Evolutionary conservation across 2,329 filamentous ascomycete species (phyloP).

Genomic region (Mollisia scopiformis): DNA sequence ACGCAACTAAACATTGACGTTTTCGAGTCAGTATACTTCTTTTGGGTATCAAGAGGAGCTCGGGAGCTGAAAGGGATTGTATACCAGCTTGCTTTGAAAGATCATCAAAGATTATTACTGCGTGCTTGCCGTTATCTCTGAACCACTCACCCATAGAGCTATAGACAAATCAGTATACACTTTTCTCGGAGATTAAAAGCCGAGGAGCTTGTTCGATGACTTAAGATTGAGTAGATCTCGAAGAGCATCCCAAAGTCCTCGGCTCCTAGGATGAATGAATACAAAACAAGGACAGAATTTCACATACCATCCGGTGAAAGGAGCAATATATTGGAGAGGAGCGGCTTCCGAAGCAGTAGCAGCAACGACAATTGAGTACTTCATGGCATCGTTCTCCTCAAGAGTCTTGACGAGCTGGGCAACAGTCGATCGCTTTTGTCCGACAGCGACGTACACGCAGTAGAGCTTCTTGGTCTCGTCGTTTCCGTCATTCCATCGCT

Average conservation of each 20-base stretch:
- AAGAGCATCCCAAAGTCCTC: too few species aligned
- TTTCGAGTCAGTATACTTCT: not conserved
- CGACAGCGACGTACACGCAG: conserved; percentile 98
- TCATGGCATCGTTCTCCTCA: conserved; percentile 99
- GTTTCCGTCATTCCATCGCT: conserved; percentile 86
- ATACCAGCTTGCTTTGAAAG: conserved; percentile 96
- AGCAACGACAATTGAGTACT: conserved; percentile 92
- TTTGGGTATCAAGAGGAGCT: too few species aligned
- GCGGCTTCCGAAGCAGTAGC: conserved; percentile 97
- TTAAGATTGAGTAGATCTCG: too few species aligned
- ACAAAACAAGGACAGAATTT: conserved; percentile 1
- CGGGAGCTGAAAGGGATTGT: too few species aligned
- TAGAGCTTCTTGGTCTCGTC: conserved; percentile 99
- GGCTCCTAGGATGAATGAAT: too few species aligned
- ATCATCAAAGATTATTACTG: conserved; percentile 92
- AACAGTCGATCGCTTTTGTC: conserved; percentile 99
- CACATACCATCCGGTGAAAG: conserved; percentile 72
- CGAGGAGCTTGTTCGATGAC: too few species aligned
- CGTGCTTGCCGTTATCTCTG: conserved; percentile 84
- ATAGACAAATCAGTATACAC: too few species aligned
- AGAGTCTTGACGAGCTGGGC: conserved; percentile 99
- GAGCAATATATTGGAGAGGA: conserved; percentile 87
- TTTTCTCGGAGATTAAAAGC: too few species aligned
- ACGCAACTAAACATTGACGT: too few species aligned
- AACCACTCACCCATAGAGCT: conserved; percentile 65